A percentile compares a stretch with the other conserved stretches of the same genome.
Evolutionary conservation across 371 early-diverging fungal genomes (phyloP).

Genomic region (Apophysomyces trapeziformis): DNA sequence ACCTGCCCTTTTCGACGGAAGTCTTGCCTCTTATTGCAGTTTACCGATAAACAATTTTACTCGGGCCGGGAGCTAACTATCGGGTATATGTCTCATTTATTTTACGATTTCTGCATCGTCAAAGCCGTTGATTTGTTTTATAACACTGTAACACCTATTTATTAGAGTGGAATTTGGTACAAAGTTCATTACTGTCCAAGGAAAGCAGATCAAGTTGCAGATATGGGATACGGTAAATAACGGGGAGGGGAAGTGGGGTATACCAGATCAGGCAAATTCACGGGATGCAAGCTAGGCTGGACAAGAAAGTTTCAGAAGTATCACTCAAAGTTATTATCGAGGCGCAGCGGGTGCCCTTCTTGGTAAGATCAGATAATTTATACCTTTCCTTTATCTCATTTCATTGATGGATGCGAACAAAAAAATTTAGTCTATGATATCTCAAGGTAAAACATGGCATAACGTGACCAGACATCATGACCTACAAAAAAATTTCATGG

Average conservation of each 20-base stretch:
- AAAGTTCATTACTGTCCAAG: constrained; percentile 73
- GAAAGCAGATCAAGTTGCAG: constrained; percentile 89
- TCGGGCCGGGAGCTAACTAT: constrained; percentile 83
- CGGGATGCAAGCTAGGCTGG: constrained; percentile 62
- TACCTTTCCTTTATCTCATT: too few species aligned
- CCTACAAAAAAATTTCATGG: not conserved
- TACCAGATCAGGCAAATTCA: not conserved
- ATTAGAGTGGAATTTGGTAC: constrained; percentile 79
- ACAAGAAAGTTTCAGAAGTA: constrained; percentile 93
- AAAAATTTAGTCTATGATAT: constrained; percentile 71
- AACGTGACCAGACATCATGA: not conserved
- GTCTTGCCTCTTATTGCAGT: constrained; percentile 79
- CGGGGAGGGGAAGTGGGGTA: constrained; percentile 35
- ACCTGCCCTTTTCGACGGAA: constrained; percentile 19
- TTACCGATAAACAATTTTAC: constrained; percentile 79
- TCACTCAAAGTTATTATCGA: constrained; percentile 95
- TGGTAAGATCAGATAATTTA: constrained; percentile 33
- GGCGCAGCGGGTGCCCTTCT: constrained; percentile 94
- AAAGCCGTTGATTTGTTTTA: not conserved
- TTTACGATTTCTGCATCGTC: not conserved
- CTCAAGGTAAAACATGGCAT: constrained; percentile 54
- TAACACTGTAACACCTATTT: not conserved
- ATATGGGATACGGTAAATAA: constrained; percentile 96
- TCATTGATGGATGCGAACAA: too few species aligned
- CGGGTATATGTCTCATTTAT: constrained; percentile 47